A percentile compares a stretch with the other conserved stretches of the same genome.
Evolutionary conservation across 768 basidiomycete species (phyloP).

Genomic region (Naganishia vaughanmartiniae): DNA sequence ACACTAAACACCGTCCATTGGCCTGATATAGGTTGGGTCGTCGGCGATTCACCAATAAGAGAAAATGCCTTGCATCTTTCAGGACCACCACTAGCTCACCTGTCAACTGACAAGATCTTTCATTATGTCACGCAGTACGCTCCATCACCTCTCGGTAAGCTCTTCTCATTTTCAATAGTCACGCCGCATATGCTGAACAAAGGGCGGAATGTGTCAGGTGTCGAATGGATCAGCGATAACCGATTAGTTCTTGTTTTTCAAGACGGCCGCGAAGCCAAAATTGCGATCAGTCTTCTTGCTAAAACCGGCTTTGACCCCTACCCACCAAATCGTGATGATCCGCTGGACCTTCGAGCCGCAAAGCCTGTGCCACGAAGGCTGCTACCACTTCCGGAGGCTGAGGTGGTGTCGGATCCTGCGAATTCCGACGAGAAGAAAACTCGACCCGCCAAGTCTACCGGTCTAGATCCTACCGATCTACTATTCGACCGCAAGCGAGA

Average conservation of each 20-base stretch:
- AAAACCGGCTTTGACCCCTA: conserved; percentile 50
- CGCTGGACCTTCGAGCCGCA: conserved; percentile 44
- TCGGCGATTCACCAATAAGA: conserved; percentile 27
- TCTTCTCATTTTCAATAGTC: background rate
- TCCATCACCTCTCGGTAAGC: conserved; percentile 29
- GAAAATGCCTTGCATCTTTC: conserved; percentile 32
- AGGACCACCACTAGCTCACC: conserved; percentile 25
- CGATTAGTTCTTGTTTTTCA: conserved; percentile 45
- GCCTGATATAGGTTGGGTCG: background rate
- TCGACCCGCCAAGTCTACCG: background rate
- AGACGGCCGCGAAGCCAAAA: conserved; percentile 38
- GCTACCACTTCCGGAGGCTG: conserved; percentile 10
- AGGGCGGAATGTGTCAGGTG: conserved; percentile 34
- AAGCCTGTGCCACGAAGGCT: conserved; percentile 46
- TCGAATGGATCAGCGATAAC: conserved; percentile 52
- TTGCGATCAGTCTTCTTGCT: conserved; percentile 43
- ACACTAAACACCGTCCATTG: background rate
- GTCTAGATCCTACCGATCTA: conserved; percentile 8
- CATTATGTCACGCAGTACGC: conserved; percentile 30
- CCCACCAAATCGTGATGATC: conserved; percentile 45
- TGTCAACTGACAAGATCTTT: conserved; percentile 30
- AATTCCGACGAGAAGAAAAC: background rate
- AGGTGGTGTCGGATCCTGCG: background rate
- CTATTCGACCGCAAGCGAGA: conserved; percentile 18
- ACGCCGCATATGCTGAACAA: background rate